phyloP scores from a whole-genome alignment of 768 basidiomycete genomes.

The Leccinum arenicola region DNA sequence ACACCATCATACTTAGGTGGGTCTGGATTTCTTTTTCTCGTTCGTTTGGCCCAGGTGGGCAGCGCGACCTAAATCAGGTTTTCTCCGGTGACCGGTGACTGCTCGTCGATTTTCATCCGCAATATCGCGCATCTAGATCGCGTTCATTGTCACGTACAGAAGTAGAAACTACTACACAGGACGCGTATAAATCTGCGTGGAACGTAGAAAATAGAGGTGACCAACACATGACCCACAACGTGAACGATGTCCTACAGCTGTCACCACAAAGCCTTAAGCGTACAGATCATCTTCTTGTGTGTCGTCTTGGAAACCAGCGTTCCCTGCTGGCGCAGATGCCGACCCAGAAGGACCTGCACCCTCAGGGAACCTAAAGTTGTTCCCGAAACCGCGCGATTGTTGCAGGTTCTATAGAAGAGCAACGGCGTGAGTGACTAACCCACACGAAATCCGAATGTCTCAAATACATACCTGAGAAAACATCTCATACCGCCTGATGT shows the following conservation, averaged over 20 bases:
- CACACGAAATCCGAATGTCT: not conserved
- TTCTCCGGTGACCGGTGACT: too few species aligned
- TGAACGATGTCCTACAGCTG: not conserved
- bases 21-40: not conserved
- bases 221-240: not conserved
- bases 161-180: constrained; percentile 7
- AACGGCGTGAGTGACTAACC: not conserved
- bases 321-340: constrained; percentile 49
- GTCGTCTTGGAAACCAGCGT: constrained; percentile 82
- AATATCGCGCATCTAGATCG: constrained; percentile 5
- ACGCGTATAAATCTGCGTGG: not conserved
- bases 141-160: constrained; percentile 4
- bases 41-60: too few species aligned
- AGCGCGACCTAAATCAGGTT: too few species aligned
- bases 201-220: not conserved
- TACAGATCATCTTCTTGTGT: constrained; percentile 89
- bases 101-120: not conserved
- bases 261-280: constrained; percentile 44
- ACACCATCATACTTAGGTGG: not conserved
- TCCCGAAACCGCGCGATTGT: constrained; percentile 89
- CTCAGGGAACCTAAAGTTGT: constrained; percentile 98
- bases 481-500: constrained; percentile 98
- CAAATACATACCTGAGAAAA: constrained; percentile 72
- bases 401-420: constrained; percentile 59
- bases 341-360: constrained; percentile 39